Base-by-base conservation (phyloP, 306 rosid species). In the Castanea mollissima region DNA sequence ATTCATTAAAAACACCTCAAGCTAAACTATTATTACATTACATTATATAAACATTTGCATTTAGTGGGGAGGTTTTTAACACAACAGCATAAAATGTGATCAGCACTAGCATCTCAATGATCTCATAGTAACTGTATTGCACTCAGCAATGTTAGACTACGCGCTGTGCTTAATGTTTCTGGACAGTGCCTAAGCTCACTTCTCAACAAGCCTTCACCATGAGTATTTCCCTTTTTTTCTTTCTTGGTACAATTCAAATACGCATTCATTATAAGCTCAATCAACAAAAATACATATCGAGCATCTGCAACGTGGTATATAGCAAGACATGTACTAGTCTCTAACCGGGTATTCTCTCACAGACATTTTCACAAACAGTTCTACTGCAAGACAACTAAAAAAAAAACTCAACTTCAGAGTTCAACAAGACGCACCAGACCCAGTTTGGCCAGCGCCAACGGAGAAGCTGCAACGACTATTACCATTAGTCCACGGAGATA, bases 301-400 rank as follows among this genome's bases (percentile, higher is more conserved):
- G 23, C 49, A 34, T 67, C 11, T 35, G 19, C 20, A 64, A 32
- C 72, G 2, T 67, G 4, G 49, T 32, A 35, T 35, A 32, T 35
- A 18, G 27, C 46, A 67, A 16, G 11, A 0, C 41, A 14, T 12
- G 10, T 11, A 29, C 41, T 25, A 46, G 1, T 67, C 44, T 3
- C 7, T 67, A 9, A 67, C 27, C 10, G 52, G 9, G 3, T 67
- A 0, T 31, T 14, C 13, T 32, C 64, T 38, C 14, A 7, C 71
- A 77, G 64, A 35, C 74, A 85, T 70, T 85, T 74, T 65, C 78
- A 55, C 88, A 63, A 74, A 82, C 81, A 63, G 29, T 7, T 55
- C 16, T 46, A 49, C 57, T 19, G n/a, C n/a, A n/a, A n/a, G n/a
- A n/a, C n/a, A n/a, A n/a, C n/a, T n/a, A n/a, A n/a, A n/a, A n/a